A percentile compares a stretch with the other conserved stretches of the same genome.
Evolutionary conservation across 345 rosid genomes (phyloP).

Genomic region (Eucalyptus camaldulensis): DNA sequence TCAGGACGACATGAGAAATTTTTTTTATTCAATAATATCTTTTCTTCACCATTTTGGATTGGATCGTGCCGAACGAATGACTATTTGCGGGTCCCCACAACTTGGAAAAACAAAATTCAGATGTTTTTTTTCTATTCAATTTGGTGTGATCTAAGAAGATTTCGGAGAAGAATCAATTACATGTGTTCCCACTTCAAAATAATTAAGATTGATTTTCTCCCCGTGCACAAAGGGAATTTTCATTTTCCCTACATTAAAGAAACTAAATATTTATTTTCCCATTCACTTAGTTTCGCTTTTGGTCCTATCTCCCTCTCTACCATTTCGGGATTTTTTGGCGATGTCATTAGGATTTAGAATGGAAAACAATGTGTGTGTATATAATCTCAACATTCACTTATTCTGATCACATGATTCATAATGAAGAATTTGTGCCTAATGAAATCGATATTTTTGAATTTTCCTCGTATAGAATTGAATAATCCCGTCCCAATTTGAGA

Average conservation of each 20-base stretch:
- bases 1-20: neutral
- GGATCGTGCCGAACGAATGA: neutral
- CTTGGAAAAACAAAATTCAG: neutral
- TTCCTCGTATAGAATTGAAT: accelerated
- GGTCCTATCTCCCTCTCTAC: neutral
- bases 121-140: neutral
- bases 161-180: neutral
- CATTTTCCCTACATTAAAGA: neutral
- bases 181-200: neutral
- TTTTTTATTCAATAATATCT: neutral
- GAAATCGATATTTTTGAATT: neutral
- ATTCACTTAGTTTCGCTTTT: neutral
- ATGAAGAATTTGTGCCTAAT: neutral
- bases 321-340: accelerated
- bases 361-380: neutral
- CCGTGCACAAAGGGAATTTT: neutral
- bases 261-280: neutral
- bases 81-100: neutral
- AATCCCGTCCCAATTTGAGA: accelerated
- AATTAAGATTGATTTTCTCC: neutral
- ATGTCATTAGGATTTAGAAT: neutral
- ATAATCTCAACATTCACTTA: neutral
- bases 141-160: neutral
- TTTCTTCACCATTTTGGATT: neutral
- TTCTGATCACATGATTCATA: neutral